Conservation (phyloP, 2,329 filamentous ascomycete species). For the Hysterium pulicare region DNA sequence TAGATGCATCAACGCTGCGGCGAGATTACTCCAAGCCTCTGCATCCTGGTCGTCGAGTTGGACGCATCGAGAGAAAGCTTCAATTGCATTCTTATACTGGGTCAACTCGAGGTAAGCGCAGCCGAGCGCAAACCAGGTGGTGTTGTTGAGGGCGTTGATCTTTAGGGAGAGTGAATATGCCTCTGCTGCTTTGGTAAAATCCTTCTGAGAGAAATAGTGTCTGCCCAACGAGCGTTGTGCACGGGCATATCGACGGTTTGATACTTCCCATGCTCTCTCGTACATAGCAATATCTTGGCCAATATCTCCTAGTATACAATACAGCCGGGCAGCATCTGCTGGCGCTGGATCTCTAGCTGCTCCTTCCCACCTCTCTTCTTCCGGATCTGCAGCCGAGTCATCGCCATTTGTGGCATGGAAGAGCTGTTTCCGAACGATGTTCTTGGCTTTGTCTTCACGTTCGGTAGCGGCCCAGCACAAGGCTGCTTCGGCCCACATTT, state of each 20-base stretch:
- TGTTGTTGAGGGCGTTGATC: conserved; percentile 76
- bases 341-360: conserved; percentile 68
- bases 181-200: conserved; percentile 67
- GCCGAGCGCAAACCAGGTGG: conserved; percentile 86
- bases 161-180: conserved; percentile 75
- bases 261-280: conserved; percentile 83
- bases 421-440: conserved; percentile 72
- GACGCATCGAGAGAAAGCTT: conserved; percentile 80
- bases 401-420: conserved; percentile 61
- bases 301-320: conserved; percentile 91
- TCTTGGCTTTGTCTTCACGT: conserved; percentile 78
- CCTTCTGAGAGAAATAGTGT: conserved; percentile 64
- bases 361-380: conserved; percentile 60
- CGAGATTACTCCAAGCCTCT: conserved; percentile 92
- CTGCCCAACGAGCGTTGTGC: conserved; percentile 86
- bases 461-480: conserved; percentile 78
- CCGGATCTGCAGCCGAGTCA: conserved; percentile 37
- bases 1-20: conserved; percentile 72
- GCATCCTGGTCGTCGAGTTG: conserved; percentile 84
- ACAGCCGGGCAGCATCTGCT: conserved; percentile 78
- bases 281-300: conserved; percentile 73
- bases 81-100: conserved; percentile 72
- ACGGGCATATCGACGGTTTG: conserved; percentile 73
- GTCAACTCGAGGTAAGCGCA: conserved; percentile 80
- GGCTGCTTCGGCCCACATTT: conserved; percentile 93